Conservation (phyloP, 2,329 filamentous ascomycete species). For the Ceratocystis alfenasii region DNA sequence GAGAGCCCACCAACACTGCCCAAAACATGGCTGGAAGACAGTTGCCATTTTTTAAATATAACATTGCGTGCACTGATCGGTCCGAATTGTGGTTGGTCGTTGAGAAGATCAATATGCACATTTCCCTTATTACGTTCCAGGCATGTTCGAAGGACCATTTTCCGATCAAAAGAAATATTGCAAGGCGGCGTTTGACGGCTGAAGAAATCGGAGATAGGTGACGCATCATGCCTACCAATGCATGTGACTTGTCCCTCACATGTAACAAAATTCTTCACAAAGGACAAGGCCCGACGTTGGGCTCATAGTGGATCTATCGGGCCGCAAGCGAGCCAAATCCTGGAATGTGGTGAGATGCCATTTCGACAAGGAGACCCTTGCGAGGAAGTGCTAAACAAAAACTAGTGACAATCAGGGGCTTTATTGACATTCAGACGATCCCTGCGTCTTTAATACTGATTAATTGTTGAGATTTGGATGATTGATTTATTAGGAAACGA, state of each 20-base stretch:
- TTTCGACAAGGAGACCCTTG: background rate
- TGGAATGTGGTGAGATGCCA: background rate
- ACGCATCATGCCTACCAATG: background rate
- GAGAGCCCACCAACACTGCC: background rate
- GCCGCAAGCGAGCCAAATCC: background rate
- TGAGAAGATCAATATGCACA: background rate
- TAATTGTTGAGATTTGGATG: background rate
- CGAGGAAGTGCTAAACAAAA: background rate
- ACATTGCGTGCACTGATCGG: background rate
- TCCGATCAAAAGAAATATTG: no score
- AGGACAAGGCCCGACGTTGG: background rate
- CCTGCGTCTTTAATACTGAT: background rate
- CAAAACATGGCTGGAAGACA: no score
- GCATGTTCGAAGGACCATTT: no score
- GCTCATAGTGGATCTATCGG: background rate
- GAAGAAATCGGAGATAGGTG: background rate
- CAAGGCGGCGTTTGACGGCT: background rate
- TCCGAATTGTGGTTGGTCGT: background rate
- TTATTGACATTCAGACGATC: background rate
- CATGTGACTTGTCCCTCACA: background rate
- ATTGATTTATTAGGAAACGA: background rate
- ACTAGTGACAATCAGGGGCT: background rate
- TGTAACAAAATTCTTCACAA: background rate
- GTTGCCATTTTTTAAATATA: no score
- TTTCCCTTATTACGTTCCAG: no score